phyloP scores from a whole-genome alignment of 2,329 filamentous ascomycete species.

The Fusarium tricinctum region DNA sequence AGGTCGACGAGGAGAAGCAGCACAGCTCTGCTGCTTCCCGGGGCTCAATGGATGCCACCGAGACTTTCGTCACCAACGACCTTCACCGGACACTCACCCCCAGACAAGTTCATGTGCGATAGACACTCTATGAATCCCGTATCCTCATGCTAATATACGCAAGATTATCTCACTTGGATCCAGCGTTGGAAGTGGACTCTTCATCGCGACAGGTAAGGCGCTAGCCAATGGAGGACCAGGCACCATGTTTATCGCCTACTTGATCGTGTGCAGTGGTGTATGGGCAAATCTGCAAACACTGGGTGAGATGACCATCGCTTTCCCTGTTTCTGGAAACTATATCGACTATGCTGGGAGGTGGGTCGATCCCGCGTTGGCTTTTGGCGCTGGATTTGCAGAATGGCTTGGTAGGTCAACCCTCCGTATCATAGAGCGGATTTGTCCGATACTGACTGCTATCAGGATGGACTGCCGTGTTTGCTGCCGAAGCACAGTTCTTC shows the following conservation, averaged over 20 bases:
- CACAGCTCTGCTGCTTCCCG: not conserved
- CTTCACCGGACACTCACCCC: not conserved
- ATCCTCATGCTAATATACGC: too few relatives aligned
- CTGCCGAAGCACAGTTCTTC: slow-evolving; percentile 37
- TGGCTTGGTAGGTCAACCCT: slow-evolving; percentile 33
- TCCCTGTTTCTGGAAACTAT: slow-evolving; percentile 39
- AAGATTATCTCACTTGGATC: slow-evolving; percentile 42
- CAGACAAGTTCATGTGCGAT: not conserved
- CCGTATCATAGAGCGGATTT: not conserved
- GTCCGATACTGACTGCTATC: not conserved
- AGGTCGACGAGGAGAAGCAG: not conserved
- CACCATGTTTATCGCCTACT: slow-evolving; percentile 41
- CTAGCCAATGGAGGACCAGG: slow-evolving; percentile 38
- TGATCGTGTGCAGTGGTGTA: slow-evolving; percentile 36
- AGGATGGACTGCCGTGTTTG: slow-evolving; percentile 41
- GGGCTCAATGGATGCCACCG: not conserved
- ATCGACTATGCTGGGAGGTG: slow-evolving; percentile 42
- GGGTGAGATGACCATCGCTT: slow-evolving; percentile 40
- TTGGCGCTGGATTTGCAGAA: slow-evolving; percentile 43
- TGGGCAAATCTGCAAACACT: slow-evolving; percentile 40
- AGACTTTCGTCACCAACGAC: not conserved
- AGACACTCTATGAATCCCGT: too few relatives aligned
- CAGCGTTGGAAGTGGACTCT: slow-evolving; percentile 39
- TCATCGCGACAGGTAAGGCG: slow-evolving; percentile 39
- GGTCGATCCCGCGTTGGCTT: slow-evolving; percentile 41